Evolutionary conservation across 768 basidiomycete genomes (phyloP).

Genomic region (Tricholoma matsutake): DNA sequence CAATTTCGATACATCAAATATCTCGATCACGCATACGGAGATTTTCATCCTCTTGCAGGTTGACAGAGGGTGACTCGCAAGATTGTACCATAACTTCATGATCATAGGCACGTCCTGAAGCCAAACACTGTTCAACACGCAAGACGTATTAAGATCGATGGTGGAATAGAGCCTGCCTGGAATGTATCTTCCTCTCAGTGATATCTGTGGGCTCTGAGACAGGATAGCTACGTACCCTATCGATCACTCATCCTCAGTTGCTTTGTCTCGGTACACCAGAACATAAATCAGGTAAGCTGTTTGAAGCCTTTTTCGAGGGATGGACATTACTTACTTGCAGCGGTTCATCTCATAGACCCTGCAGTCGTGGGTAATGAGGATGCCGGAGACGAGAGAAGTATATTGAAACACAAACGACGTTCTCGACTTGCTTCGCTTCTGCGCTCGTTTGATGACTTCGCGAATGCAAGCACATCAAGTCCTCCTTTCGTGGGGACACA

Average conservation of each 20-base stretch:
- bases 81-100: not conserved
- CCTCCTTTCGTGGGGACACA: not conserved
- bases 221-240: not conserved
- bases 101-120: not conserved
- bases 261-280: not conserved
- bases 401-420: not conserved
- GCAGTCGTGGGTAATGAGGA: not conserved
- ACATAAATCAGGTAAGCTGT: not conserved
- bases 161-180: not conserved
- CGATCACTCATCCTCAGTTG: not conserved
- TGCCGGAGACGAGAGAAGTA: not conserved
- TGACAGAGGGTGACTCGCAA: not conserved
- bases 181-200: not conserved
- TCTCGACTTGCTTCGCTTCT: not conserved
- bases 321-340: not conserved
- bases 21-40: not conserved
- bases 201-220: not conserved
- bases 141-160: not conserved
- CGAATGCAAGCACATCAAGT: not conserved
- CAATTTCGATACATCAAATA: not conserved
- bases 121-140: slow-evolving; percentile 1
- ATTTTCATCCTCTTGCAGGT: not conserved
- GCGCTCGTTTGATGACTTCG: not conserved
- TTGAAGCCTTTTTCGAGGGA: not conserved
- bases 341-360: not conserved